These are phyloP conservation scores for Periconia sp. DNA, from an alignment of 2,329 filamentous ascomycete genomes.

Conservation along the genomic window DNA sequence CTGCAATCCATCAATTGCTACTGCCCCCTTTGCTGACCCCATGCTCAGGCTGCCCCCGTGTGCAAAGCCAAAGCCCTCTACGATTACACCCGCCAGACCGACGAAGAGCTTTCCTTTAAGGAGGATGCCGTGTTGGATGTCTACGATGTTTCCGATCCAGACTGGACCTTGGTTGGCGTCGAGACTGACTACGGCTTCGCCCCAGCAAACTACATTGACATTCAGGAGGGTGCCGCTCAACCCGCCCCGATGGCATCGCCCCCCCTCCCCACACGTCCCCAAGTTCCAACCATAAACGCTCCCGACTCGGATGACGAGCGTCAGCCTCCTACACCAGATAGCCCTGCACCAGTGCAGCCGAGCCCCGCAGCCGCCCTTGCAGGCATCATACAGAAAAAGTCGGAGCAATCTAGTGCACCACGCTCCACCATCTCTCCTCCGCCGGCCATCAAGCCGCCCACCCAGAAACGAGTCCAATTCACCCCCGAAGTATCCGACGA, in stretches of 20 bases:
- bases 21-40: constrained; percentile 7
- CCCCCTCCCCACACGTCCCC: constrained; percentile 43
- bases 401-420: constrained; percentile 37
- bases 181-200: constrained; percentile 90
- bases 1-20: neutral
- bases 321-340: constrained; percentile 47
- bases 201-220: constrained; percentile 92
- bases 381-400: constrained; percentile 53
- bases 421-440: constrained; percentile 49
- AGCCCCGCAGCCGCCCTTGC: constrained; percentile 64
- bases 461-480: constrained; percentile 55
- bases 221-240: constrained; percentile 51
- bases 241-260: constrained; percentile 46
- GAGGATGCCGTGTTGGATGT: constrained; percentile 83
- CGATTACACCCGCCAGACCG: constrained; percentile 95
- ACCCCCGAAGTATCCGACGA: constrained; percentile 71
- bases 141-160: constrained; percentile 87
- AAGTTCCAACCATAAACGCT: constrained; percentile 37
- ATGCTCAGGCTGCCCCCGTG: constrained; percentile 61
- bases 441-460: constrained; percentile 52
- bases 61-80: constrained; percentile 88
- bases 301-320: constrained; percentile 49
- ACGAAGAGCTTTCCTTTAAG: constrained; percentile 94
- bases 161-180: constrained; percentile 91
- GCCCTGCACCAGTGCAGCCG: constrained; percentile 43